Evolutionary conservation across 129 eudicot genomes (phyloP).

Genomic region (Flaveria brownii): DNA sequence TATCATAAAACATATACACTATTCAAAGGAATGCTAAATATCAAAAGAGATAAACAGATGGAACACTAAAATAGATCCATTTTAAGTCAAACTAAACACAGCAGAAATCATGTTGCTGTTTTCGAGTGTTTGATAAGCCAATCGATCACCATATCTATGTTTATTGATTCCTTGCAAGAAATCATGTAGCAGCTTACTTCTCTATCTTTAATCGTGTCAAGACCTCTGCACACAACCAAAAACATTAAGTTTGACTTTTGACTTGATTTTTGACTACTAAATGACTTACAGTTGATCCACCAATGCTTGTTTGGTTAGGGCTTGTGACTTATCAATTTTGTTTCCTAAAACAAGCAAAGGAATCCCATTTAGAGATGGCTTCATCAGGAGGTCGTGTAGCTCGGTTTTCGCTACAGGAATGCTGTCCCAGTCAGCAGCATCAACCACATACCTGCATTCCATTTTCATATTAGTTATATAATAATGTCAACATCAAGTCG

Average conservation of each 20-base stretch:
- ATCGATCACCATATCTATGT: constrained; percentile 79
- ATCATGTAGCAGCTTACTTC: constrained; percentile 96
- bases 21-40: neutral
- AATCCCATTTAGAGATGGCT: constrained; percentile 73
- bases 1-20: constrained; percentile 23
- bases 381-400: constrained; percentile 73
- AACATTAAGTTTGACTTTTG: constrained; percentile 5
- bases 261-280: neutral
- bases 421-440: constrained; percentile 93
- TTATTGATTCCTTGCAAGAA: constrained; percentile 83
- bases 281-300: constrained; percentile 77
- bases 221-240: constrained; percentile 46
- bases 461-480: neutral
- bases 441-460: constrained; percentile 77
- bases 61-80: constrained; percentile 13
- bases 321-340: constrained; percentile 88
- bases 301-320: constrained; percentile 73
- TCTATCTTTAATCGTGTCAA: constrained; percentile 60
- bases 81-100: neutral
- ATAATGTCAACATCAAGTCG: neutral
- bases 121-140: constrained; percentile 94
- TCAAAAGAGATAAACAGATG: constrained; percentile 9
- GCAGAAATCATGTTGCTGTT: constrained; percentile 47
- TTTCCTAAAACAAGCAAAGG: constrained; percentile 89
- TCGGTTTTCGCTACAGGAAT: constrained; percentile 70